phyloP scores from a whole-genome alignment of 345 rosid species.

The Citrus maxima region DNA sequence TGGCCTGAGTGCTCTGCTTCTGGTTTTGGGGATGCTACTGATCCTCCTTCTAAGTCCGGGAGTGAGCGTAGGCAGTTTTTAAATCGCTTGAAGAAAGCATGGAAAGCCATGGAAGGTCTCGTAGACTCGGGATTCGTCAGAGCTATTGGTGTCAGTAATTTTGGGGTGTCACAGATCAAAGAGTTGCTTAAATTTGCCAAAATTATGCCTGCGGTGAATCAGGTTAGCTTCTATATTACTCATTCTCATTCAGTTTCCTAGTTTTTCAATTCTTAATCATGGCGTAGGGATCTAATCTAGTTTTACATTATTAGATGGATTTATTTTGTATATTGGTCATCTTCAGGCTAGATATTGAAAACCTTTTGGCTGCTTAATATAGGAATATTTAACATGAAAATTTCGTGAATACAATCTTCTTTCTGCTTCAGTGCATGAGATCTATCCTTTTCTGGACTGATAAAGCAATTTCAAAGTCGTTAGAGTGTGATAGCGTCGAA shows the following conservation, averaged over 20 bases:
- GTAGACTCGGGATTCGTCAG: slow-evolving; percentile 48
- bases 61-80: slow-evolving; percentile 53
- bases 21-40: slow-evolving; percentile 66
- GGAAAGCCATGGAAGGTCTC: slow-evolving; percentile 64
- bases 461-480: background rate
- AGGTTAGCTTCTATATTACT: slow-evolving; percentile 29
- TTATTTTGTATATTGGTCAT: background rate
- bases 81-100: slow-evolving; percentile 54
- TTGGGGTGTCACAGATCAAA: slow-evolving; percentile 48
- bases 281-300: background rate
- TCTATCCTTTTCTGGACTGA: background rate
- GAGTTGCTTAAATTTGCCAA: slow-evolving; percentile 57
- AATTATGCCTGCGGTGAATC: slow-evolving; percentile 58
- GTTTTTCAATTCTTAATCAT: background rate
- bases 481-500: background rate
- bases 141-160: slow-evolving; percentile 63
- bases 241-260: background rate
- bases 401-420: background rate
- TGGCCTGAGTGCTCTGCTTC: slow-evolving; percentile 60
- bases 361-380: background rate
- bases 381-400: background rate
- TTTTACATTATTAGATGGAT: background rate
- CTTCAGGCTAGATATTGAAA: background rate
- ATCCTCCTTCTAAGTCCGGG: slow-evolving; percentile 57
- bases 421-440: background rate